Evolutionary conservation across 768 basidiomycete genomes (phyloP), one percentile per base, ranked within the genome.

Genomic region (Mycena metata): DNA sequence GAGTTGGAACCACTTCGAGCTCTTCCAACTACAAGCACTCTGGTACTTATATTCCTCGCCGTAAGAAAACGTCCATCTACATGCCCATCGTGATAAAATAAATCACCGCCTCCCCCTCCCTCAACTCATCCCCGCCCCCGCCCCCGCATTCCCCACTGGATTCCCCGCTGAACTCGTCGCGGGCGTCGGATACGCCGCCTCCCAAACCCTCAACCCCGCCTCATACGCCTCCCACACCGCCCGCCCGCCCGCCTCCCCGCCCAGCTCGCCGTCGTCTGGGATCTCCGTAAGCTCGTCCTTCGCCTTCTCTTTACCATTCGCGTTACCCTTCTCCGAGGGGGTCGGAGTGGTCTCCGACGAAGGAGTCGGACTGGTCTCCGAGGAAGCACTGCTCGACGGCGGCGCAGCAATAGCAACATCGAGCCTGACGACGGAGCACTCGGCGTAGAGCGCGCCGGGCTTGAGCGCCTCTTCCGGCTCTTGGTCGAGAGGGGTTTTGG

Each of bases 201-300:
- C 91, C 92, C 93, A 94, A 42, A 78, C 78, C 77, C 89, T 92
- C 74, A 94, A 76, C 36, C 84, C 87, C 36, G 70, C 80, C 77
- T 94, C 93, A 72, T 91, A 91, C 52, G 84, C 84, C 80, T 94
- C 94, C 94, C 94, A 95, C 1, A 94, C 86, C 26, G 87, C 76
- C 70, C 90, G 79, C 6, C 92, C 93, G 46, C 87, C 82, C 21
- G 83, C 76, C 76, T 93, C 91, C 0, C 92, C 91, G 16, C 92
- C 92, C 26, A 90, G 82, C 69, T 94, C 92, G 6, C 86, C 86
- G 72, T 93, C 92, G 65, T 92, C 90, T 12, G 79, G 77, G 19
- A 89, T 78, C 47, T 79, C 80, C 35, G 75, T 75, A 23, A 81
- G 74, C 59, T 59, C 72, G 30, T 85, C 80, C 9, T 71, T 73